Conservation (phyloP, 805 yeast genomes). For the Monosporozyma aerobia region DNA sequence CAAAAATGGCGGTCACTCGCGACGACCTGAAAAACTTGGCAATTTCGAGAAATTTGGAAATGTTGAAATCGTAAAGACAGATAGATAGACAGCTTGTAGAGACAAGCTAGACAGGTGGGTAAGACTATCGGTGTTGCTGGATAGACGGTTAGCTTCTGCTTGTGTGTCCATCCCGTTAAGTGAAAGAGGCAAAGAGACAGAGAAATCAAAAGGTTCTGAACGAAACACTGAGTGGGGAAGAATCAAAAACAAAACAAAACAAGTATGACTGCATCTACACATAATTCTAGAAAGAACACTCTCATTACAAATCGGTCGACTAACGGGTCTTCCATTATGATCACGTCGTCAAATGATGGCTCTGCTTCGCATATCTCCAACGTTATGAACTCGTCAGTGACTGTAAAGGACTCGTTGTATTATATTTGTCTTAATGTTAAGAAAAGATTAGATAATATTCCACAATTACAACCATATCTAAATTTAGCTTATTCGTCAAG, state of each 20-base stretch:
- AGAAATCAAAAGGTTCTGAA: no score
- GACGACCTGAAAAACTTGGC: not conserved
- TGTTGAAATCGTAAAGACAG: no score
- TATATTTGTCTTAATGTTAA: conserved; percentile 54
- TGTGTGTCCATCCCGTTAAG: no score
- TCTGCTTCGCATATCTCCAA: conserved; percentile 11
- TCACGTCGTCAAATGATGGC: not conserved
- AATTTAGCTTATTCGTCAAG: conserved; percentile 56
- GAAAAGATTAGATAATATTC: conserved; percentile 45
- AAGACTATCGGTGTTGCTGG: no score
- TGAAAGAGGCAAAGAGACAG: no score
- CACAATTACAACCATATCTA: conserved; percentile 61
- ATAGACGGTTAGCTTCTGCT: no score
- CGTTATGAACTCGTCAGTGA: conserved; percentile 56
- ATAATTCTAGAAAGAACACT: not conserved
- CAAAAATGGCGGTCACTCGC: not conserved
- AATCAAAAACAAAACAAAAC: no score
- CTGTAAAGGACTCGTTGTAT: conserved; percentile 58
- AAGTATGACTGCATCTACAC: not conserved
- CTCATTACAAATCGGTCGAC: not conserved
- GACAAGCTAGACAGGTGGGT: no score
- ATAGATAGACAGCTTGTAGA: no score
- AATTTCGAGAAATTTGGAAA: not conserved
- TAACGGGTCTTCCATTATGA: not conserved
- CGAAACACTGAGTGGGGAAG: no score